These are phyloP conservation scores for Pyrenopolyporus hunteri DNA, from an alignment of 495 filamentous ascomycete species.

Conservation along the genomic window DNA sequence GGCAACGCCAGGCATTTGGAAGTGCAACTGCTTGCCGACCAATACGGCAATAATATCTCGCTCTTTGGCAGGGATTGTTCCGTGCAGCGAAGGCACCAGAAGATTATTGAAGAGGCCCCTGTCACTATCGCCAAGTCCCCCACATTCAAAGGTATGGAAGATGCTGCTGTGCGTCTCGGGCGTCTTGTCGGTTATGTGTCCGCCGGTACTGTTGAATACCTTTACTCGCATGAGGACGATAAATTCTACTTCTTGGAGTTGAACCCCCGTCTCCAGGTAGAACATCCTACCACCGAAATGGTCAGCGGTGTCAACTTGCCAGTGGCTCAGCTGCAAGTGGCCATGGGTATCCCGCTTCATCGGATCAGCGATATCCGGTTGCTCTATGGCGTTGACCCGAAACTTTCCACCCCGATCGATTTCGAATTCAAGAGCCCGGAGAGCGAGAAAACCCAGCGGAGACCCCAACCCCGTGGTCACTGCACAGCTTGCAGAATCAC, in stretches of 20 bases:
- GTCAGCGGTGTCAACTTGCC: constrained; percentile 97
- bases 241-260: constrained; percentile 99
- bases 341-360: constrained; percentile 97
- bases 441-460: constrained; percentile 82
- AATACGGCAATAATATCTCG: constrained; percentile 99
- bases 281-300: constrained; percentile 99
- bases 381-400: constrained; percentile 94
- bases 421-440: constrained; percentile 92
- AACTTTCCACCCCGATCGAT: constrained; percentile 84
- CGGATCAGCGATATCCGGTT: constrained; percentile 94
- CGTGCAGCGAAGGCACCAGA: constrained; percentile 97
- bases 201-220: constrained; percentile 97
- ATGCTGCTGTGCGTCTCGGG: constrained; percentile 91
- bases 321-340: constrained; percentile 96
- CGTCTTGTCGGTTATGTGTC: constrained; percentile 97
- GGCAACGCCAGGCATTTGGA: constrained; percentile 96
- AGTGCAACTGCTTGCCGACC: constrained; percentile 94
- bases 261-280: constrained; percentile 97
- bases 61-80: constrained; percentile 99
- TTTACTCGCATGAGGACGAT: constrained; percentile 97
- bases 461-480: constrained; percentile 92
- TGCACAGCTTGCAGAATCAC: constrained; percentile 99
- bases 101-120: constrained; percentile 99
- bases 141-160: constrained; percentile 96
- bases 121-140: constrained; percentile 89